Conservation (phyloP, 2,329 filamentous ascomycete genomes). For the Sporothrix pallida region DNA sequence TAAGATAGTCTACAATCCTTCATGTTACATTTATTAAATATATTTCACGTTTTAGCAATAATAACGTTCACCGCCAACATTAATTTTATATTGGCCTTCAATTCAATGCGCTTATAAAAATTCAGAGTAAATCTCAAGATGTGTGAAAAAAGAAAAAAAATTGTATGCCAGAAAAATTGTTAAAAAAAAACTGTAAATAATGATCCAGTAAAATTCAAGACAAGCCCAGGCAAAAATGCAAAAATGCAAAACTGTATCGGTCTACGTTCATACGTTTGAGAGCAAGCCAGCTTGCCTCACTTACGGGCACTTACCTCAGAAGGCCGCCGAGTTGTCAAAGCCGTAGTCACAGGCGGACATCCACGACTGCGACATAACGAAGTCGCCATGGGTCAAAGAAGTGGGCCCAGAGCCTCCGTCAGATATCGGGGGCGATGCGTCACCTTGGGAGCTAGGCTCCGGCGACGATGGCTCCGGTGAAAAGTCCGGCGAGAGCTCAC, state of each 20-base stretch:
- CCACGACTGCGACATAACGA: not conserved
- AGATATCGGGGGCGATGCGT: not conserved
- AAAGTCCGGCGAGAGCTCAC: not conserved
- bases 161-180: not conserved
- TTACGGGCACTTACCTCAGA: not conserved
- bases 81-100: not conserved
- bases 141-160: not conserved
- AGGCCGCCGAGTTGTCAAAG: not conserved
- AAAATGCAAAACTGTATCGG: not conserved
- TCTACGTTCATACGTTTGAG: not conserved
- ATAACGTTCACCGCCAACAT: not conserved
- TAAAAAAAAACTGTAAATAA: too few relatives aligned
- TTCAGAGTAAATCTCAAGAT: too few relatives aligned
- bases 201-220: too few relatives aligned
- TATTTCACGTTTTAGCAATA: slow-evolving; percentile 3
- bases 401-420: not conserved
- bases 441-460: not conserved
- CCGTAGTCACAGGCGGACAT: not conserved
- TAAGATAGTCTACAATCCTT: not conserved
- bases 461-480: not conserved
- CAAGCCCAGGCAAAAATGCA: too few relatives aligned
- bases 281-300: not conserved
- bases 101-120: not conserved
- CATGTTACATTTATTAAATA: not conserved
- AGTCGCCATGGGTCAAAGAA: not conserved